phyloP scores from a whole-genome alignment of 345 rosid genomes.

The Aquilaria sinensis region DNA sequence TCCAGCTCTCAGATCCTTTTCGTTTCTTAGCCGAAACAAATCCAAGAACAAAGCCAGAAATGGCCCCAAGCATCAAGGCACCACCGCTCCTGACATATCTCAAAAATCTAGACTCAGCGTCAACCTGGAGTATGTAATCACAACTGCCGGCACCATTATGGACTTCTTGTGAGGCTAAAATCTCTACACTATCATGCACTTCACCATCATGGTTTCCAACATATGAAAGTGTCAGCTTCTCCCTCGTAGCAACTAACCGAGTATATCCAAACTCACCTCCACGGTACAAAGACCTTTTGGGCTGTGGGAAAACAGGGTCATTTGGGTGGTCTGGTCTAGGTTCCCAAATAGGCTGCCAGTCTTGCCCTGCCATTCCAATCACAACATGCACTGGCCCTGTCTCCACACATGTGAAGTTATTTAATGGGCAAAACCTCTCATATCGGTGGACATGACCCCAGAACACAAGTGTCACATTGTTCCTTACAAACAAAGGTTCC shows the following conservation, averaged over 20 bases:
- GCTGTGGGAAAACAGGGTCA: constrained; percentile 74
- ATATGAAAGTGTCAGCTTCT: constrained; percentile 63
- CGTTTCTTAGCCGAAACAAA: constrained; percentile 49
- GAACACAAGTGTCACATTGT: constrained; percentile 70
- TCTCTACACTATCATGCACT: constrained; percentile 82
- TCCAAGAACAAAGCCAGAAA: constrained; percentile 63
- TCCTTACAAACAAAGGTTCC: constrained; percentile 71
- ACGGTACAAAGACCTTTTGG: constrained; percentile 66
- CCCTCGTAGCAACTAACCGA: constrained; percentile 68
- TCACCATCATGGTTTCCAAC: constrained; percentile 87
- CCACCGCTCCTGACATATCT: constrained; percentile 63
- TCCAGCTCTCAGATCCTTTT: constrained; percentile 43
- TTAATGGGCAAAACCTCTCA: constrained; percentile 86
- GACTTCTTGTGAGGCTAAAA: constrained; percentile 68
- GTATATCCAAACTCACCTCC: constrained; percentile 95
- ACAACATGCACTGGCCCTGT: constrained; percentile 78
- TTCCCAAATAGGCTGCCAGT: constrained; percentile 82
- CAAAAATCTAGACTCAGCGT: constrained; percentile 27
- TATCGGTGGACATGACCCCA: constrained; percentile 98
- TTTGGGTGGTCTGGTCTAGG: constrained; percentile 64
- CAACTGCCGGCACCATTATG: constrained; percentile 20
- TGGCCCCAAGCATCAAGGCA: constrained; percentile 56
- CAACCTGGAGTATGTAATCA: background rate
- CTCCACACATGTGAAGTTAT: constrained; percentile 74
- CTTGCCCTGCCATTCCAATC: constrained; percentile 97